A percentile compares a stretch with the other conserved stretches of the same genome.
These are phyloP conservation scores for Acer campestre DNA, from an alignment of 345 rosid species.

Conservation along the genomic window DNA sequence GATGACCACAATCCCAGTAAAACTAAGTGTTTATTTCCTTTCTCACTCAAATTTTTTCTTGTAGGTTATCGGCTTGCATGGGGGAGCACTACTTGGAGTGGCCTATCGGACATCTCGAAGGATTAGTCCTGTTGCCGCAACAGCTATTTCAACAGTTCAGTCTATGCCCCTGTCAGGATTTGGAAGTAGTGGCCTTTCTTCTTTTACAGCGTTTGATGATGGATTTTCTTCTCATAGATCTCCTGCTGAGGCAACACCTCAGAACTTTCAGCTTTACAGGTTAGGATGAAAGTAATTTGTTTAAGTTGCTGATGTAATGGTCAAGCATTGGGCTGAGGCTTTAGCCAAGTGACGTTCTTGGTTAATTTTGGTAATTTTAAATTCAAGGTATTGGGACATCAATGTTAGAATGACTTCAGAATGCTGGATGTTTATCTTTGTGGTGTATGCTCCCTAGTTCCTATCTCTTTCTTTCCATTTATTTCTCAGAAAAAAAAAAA, in stretches of 20 bases:
- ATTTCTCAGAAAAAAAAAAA: background rate
- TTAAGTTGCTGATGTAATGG: conserved; percentile 1
- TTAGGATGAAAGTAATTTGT: conserved; percentile 28
- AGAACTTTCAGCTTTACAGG: conserved; percentile 96
- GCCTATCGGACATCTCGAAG: conserved; percentile 91
- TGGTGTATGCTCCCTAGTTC: background rate
- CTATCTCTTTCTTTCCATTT: background rate
- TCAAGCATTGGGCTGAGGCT: background rate
- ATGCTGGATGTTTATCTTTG: background rate
- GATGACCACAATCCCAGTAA: background rate
- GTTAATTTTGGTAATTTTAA: background rate
- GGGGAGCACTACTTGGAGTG: conserved; percentile 97
- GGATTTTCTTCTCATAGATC: conserved; percentile 72
- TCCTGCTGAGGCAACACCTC: conserved; percentile 75
- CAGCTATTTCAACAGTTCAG: conserved; percentile 92
- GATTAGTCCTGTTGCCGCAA: conserved; percentile 85
- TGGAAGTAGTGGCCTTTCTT: conserved; percentile 75
- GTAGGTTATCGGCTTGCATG: conserved; percentile 91
- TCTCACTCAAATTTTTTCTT: conserved; percentile 25
- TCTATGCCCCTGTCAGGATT: conserved; percentile 99
- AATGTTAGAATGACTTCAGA: background rate
- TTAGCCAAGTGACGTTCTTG: background rate
- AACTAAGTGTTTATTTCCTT: conserved; percentile 12
- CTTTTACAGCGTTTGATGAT: conserved; percentile 80
- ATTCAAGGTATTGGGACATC: background rate